A percentile compares a stretch with the other conserved stretches of the same genome.
These are phyloP conservation scores for Trichoderma koningiopsis DNA, from an alignment of 2,329 filamentous ascomycete species.

Conservation along the genomic window DNA sequence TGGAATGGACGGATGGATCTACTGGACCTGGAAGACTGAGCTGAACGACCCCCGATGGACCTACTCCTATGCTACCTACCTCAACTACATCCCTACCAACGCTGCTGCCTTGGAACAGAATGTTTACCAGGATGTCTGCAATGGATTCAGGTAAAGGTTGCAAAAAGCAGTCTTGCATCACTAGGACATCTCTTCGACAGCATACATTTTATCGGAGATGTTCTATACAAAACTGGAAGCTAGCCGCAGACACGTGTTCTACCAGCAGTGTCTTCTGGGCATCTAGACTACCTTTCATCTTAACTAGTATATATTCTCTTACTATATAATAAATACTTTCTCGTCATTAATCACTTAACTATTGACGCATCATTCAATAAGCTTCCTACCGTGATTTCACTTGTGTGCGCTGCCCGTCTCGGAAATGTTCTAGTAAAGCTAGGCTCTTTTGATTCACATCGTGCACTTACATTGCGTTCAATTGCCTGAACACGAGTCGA, in stretches of 20 bases:
- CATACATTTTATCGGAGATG: background rate
- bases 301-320: background rate
- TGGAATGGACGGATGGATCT: slow-evolving; percentile 55
- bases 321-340: background rate
- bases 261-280: background rate
- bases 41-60: slow-evolving; percentile 38
- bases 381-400: background rate
- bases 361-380: background rate
- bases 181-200: background rate
- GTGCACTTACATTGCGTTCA: no score
- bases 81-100: slow-evolving; percentile 31
- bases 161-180: no score
- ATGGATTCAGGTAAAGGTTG: slow-evolving; percentile 25
- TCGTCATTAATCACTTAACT: background rate
- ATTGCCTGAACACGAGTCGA: no score
- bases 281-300: background rate
- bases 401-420: background rate
- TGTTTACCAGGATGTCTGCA: slow-evolving; percentile 33
- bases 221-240: background rate
- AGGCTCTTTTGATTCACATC: no score
- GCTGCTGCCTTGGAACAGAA: slow-evolving; percentile 33
- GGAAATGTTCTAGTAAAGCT: background rate
- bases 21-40: slow-evolving; percentile 60
- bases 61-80: slow-evolving; percentile 33
- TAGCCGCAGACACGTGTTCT: slow-evolving; percentile 23